Percentiles rank a stretch among this genome's conserved stretches.
These are phyloP conservation scores for Fusarium begoniae DNA, from an alignment of 2,329 filamentous ascomycete genomes.

Conservation along the genomic window DNA sequence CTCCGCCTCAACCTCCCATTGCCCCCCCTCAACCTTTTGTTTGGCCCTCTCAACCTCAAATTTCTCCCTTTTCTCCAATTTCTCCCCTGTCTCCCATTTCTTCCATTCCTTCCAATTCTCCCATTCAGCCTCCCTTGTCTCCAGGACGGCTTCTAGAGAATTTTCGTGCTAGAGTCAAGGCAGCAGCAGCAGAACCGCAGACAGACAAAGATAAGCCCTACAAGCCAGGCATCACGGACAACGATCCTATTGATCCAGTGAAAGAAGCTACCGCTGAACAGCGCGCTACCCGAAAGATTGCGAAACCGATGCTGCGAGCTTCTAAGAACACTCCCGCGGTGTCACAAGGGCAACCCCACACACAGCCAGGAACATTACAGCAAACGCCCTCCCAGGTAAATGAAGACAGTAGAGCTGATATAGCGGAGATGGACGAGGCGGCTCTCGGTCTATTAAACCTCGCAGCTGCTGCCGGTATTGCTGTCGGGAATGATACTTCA, in stretches of 20 bases:
- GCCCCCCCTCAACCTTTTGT: too few species aligned
- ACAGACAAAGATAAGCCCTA: background rate
- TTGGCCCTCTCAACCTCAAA: too few species aligned
- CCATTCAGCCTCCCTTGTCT: too few species aligned
- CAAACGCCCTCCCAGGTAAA: background rate
- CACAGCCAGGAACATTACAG: background rate
- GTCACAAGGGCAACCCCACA: background rate
- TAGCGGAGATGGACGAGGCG: background rate
- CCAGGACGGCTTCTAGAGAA: too few species aligned
- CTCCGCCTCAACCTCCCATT: too few species aligned
- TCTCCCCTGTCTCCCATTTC: too few species aligned
- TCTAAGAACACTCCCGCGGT: background rate
- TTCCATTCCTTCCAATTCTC: too few species aligned
- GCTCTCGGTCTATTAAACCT: background rate
- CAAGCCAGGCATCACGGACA: background rate
- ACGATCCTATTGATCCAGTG: background rate
- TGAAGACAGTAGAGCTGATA: background rate
- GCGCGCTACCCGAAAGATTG: constrained; percentile 2
- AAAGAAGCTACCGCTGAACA: constrained; percentile 4
- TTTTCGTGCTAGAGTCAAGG: too few species aligned
- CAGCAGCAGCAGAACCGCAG: too few species aligned
- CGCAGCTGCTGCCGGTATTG: background rate
- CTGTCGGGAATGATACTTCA: background rate
- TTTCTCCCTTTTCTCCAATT: too few species aligned
- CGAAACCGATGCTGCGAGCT: background rate